phyloP scores from a whole-genome alignment of 208 protist species.

The Wallacemonas sp. region DNA sequence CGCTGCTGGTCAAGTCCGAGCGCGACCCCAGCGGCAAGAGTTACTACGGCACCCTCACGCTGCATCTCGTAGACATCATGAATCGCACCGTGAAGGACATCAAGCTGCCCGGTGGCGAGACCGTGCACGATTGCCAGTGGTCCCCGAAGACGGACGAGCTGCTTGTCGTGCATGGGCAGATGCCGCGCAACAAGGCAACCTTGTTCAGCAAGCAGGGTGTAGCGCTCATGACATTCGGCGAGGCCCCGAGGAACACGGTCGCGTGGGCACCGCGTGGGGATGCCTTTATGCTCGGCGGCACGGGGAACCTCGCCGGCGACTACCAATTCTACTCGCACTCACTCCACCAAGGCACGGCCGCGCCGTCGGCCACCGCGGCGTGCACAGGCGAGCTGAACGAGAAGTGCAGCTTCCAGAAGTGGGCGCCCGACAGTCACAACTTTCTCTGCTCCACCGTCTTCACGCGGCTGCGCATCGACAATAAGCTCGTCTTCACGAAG shows the following conservation, averaged over 20 bases:
- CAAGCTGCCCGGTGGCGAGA: constrained; percentile 69
- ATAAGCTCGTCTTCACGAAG: constrained; percentile 78
- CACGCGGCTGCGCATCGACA: constrained; percentile 82
- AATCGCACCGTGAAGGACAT: constrained; percentile 58
- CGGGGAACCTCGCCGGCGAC: constrained; percentile 87
- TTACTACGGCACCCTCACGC: constrained; percentile 84
- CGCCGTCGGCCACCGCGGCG: constrained; percentile 9
- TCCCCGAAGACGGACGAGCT: constrained; percentile 69
- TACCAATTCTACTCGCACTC: constrained; percentile 67
- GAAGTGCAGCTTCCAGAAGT: constrained; percentile 82
- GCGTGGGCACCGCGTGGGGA: constrained; percentile 73
- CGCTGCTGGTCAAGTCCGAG: constrained; percentile 75
- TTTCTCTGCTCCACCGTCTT: constrained; percentile 83
- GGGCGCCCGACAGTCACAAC: constrained; percentile 81
- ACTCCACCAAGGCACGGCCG: neutral
- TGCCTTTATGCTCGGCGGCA: constrained; percentile 78
- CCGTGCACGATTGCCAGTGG: constrained; percentile 90
- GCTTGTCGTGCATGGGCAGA: constrained; percentile 86
- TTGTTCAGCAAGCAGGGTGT: constrained; percentile 77
- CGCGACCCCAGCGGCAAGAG: constrained; percentile 81
- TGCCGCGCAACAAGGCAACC: constrained; percentile 89
- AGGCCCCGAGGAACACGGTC: constrained; percentile 83
- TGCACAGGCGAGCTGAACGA: constrained; percentile 77
- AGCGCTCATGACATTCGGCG: constrained; percentile 81
- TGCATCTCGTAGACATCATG: constrained; percentile 80